phyloP scores from a whole-genome alignment of 257 asterid species.

The Avicennia marina region DNA sequence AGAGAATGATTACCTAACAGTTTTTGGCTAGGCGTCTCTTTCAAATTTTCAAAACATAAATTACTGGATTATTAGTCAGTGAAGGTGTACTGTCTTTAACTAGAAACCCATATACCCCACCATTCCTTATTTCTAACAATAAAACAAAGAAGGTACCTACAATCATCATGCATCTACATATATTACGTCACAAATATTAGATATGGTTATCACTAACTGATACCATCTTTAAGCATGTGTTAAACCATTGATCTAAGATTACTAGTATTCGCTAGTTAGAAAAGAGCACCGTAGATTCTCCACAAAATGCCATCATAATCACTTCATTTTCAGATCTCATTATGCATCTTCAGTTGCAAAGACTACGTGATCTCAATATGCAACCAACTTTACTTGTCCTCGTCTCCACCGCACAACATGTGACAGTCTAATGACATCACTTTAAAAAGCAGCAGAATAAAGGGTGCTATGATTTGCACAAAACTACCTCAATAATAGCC shows the following conservation, averaged over 20 bases:
- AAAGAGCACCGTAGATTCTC: no score
- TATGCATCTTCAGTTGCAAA: slow-evolving; percentile 11
- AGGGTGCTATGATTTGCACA: slow-evolving; percentile 5
- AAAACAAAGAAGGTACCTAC: not conserved
- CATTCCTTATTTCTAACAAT: not conserved
- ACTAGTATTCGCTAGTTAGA: not conserved
- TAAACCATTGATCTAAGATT: no score
- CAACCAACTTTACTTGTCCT: slow-evolving; percentile 6
- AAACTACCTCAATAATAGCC: not conserved
- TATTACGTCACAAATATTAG: no score
- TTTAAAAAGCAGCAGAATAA: slow-evolving; percentile 1
- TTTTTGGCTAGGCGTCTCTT: slow-evolving; percentile 8
- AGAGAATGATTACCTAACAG: slow-evolving; percentile 3
- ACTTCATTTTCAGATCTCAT: no score
- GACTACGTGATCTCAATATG: slow-evolving; percentile 1
- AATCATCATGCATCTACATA: not conserved
- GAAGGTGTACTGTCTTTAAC: no score
- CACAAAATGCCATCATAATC: no score
- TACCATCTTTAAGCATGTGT: no score
- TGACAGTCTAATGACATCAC: not conserved
- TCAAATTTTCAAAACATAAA: slow-evolving; percentile 6
- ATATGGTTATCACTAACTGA: no score
- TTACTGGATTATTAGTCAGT: slow-evolving; percentile 11
- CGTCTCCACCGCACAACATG: slow-evolving; percentile 2
- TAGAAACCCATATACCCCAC: not conserved